Base-by-base conservation (phyloP, 2,329 filamentous ascomycete species). In the Stachybotrys elegans region DNA sequence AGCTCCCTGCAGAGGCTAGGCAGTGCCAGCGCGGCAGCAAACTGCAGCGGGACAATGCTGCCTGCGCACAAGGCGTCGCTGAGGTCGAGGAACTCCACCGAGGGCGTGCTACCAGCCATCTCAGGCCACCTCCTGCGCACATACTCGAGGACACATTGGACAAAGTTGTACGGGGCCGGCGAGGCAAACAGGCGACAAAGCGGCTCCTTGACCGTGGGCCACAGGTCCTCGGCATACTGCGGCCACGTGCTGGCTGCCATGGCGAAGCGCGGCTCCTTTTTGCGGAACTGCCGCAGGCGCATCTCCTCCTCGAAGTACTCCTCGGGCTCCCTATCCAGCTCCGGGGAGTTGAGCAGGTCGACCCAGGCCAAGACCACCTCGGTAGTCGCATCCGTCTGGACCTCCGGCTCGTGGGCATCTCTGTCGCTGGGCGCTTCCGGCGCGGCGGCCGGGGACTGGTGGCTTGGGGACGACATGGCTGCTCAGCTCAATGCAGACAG, bases 101-200 rank as follows among this genome's bases (percentile, higher is more conserved):
- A 46, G 0, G 56, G 54, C 1, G 56, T 29, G 6, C 42, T 20
- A 9, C 60, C 53, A 5, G 57, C 53, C 0, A 45, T 47, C 1
- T 50, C 47, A 2, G 65, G 62, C 42, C 53, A 63, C 3, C 47
- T 56, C 17, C 56, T 50, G 17, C 58, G 52, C 2, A 56, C 58
- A 45, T 62, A 66, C 36, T 67, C 62, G 17, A 68, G 45, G 4
- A 54, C 51, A 65, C 66, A 68, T 17, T 67, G 63, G 9, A 60
- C 55, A 23, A 67, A 65, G 45, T 57, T 62, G 38, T 52, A 58
- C 1, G 55, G 50, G 19, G 48, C 55, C 0, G 53, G 44, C 1
- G 45, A 36, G 3, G 48, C 44, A 39, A 68, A 67, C 5, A 68
- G 53, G 6, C 48, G 42, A 9, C 50, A 50, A 12, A 66, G 51